phyloP scores from a whole-genome alignment of 352 stramenopile genomes.

The Phytophthora rubi region DNA sequence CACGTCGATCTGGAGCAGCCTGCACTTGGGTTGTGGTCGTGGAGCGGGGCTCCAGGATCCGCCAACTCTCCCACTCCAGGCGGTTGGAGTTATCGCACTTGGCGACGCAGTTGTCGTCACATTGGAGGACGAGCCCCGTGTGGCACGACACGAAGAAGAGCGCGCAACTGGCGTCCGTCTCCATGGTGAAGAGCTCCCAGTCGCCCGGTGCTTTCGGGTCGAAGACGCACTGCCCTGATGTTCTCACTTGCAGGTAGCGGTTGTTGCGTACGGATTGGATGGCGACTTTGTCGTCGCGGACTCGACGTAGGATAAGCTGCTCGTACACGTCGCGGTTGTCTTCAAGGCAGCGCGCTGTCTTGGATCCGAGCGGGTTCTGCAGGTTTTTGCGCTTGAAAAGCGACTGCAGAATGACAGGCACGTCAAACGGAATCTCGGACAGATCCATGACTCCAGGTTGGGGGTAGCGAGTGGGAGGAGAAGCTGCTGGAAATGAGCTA shows the following conservation, averaged over 20 bases:
- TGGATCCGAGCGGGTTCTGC: conserved; percentile 39
- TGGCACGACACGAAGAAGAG: conserved; percentile 45
- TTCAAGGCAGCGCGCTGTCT: conserved; percentile 35
- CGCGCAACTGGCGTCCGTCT: conserved; percentile 28
- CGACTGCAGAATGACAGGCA: conserved; percentile 40
- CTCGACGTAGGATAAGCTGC: conserved; percentile 35
- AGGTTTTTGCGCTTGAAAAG: conserved; percentile 30
- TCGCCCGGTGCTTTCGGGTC: conserved; percentile 30
- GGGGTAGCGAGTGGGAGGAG: neutral
- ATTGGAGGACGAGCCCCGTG: conserved; percentile 40
- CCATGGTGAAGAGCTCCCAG: conserved; percentile 46
- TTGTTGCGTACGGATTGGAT: conserved; percentile 37
- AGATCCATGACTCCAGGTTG: conserved; percentile 30
- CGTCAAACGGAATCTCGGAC: conserved; percentile 37
- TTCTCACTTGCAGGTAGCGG: conserved; percentile 35
- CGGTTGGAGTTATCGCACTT: conserved; percentile 35
- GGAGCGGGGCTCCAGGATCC: conserved; percentile 31
- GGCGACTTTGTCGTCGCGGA: conserved; percentile 40
- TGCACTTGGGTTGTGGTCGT: neutral
- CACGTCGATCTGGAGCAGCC: conserved; percentile 1
- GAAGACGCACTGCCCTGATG: conserved; percentile 36
- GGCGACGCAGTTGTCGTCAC: conserved; percentile 12
- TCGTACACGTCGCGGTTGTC: conserved; percentile 40
- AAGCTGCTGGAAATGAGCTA: neutral
- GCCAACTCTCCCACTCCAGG: conserved; percentile 27